Evolutionary conservation across 192 early-diverging fungal genomes (phyloP).

Genomic region (Kickxella alabastrina): DNA sequence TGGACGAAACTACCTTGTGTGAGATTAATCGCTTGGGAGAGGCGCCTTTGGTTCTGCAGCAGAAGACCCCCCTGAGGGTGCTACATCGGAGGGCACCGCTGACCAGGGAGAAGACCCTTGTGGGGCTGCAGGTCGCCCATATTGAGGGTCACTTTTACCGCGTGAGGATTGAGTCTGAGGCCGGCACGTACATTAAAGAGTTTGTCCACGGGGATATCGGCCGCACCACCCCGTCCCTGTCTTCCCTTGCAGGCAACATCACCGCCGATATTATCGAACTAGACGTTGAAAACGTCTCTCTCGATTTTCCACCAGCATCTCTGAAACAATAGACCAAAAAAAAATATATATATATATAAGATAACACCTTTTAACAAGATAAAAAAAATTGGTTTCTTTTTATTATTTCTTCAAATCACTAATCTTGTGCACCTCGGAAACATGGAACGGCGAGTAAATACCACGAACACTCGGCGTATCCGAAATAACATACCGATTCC

Average conservation of each 20-base stretch:
- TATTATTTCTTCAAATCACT: slow-evolving; percentile 23
- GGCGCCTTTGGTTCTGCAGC: slow-evolving; percentile 54
- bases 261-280: slow-evolving; percentile 73
- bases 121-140: slow-evolving; percentile 49
- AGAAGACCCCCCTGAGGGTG: slow-evolving; percentile 71
- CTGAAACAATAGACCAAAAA: not conserved
- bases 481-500: slow-evolving; percentile 71
- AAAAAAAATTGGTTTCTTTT: not conserved
- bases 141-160: slow-evolving; percentile 56
- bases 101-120: slow-evolving; percentile 55
- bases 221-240: slow-evolving; percentile 70
- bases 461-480: slow-evolving; percentile 75
- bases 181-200: slow-evolving; percentile 90
- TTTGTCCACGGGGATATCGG: slow-evolving; percentile 94
- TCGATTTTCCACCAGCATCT: slow-evolving; percentile 74
- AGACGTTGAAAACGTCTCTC: slow-evolving; percentile 80
- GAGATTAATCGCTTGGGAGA: slow-evolving; percentile 54
- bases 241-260: slow-evolving; percentile 55
- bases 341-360: not conserved
- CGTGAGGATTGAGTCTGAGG: slow-evolving; percentile 72
- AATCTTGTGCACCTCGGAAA: slow-evolving; percentile 59
- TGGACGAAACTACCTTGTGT: slow-evolving; percentile 53
- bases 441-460: slow-evolving; percentile 81
- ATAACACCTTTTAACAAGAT: not conserved
- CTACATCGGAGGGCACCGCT: slow-evolving; percentile 65